phyloP scores from a whole-genome alignment of 176 grass and related monocot species.

The bread wheat (Triticum aestivum) region IWGSC_CS_RefSeq_v2.1 NC_057794.1:530336141-530336640 shows the following conservation, averaged over 20 bases:
- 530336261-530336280: slow-evolving; percentile 44
- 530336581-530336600: slow-evolving; percentile 33
- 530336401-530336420: slow-evolving; percentile 33
- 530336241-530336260: slow-evolving; percentile 53
- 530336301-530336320: background rate
- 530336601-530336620: slow-evolving; percentile 41
- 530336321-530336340: slow-evolving; percentile 3
- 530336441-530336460: slow-evolving; percentile 23
- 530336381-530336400: background rate
- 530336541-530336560: slow-evolving; percentile 6
- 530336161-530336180: background rate
- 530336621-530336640: slow-evolving; percentile 71
- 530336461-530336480: slow-evolving; percentile 35
- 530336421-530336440: slow-evolving; percentile 31
- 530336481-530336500: slow-evolving; percentile 19
- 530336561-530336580: slow-evolving; percentile 21
- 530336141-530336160: slow-evolving; percentile 12
- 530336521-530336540: background rate
- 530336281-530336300: slow-evolving; percentile 47
- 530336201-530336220: slow-evolving; percentile 50
- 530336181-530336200: slow-evolving; percentile 13
- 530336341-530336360: background rate
- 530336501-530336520: slow-evolving; percentile 20
- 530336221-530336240: slow-evolving; percentile 56
- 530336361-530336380: background rate